Conservation (phyloP, 345 rosid genomes). For the Euphorbia tirucalli region DNA sequence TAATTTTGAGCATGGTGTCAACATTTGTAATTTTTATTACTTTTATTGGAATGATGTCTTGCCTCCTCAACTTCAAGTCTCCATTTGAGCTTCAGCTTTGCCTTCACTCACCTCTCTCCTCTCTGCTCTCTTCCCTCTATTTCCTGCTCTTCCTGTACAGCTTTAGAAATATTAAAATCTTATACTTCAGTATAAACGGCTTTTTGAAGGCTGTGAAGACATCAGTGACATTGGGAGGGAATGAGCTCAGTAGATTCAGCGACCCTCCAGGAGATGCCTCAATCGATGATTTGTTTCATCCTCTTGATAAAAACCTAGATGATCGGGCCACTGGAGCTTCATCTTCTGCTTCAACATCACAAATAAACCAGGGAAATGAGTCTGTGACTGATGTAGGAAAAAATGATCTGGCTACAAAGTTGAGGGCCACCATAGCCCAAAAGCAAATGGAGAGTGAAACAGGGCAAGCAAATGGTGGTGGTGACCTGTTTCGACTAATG, state of each 20-base stretch:
- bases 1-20: neutral
- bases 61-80: constrained; percentile 9
- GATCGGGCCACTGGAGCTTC: constrained; percentile 69
- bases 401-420: constrained; percentile 79
- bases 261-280: constrained; percentile 97
- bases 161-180: constrained; percentile 7
- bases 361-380: constrained; percentile 56
- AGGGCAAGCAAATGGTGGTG: constrained; percentile 80
- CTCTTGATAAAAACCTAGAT: constrained; percentile 57
- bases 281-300: constrained; percentile 92
- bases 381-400: constrained; percentile 61
- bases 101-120: neutral
- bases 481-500: constrained; percentile 76
- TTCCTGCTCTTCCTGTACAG: neutral
- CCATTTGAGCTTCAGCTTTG: constrained; percentile 5
- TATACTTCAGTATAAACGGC: constrained; percentile 14
- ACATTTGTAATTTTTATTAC: neutral
- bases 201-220: constrained; percentile 60
- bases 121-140: neutral
- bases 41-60: constrained; percentile 5
- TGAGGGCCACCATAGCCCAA: constrained; percentile 92
- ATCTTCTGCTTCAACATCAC: constrained; percentile 64
- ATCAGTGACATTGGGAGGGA: constrained; percentile 47
- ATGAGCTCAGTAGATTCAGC: constrained; percentile 83
- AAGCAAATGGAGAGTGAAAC: constrained; percentile 85